Evolutionary conservation across 306 rosid genomes (phyloP).

Genomic region (Sesbania bispinosa): DNA sequence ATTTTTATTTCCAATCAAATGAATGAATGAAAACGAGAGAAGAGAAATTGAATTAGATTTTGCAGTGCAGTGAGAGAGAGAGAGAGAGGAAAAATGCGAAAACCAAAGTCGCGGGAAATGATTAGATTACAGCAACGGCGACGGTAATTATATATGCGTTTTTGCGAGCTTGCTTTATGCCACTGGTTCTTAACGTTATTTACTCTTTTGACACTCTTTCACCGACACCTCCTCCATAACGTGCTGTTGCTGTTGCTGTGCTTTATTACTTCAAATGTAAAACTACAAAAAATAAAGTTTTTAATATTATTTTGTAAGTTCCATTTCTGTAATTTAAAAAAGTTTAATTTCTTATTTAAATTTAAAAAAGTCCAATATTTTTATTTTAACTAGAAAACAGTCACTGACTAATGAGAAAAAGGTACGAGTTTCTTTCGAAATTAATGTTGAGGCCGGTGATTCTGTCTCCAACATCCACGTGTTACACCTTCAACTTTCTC

Average conservation of each 20-base stretch:
- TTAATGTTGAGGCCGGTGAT: conserved; percentile 3
- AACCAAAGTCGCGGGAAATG: conserved; percentile 63
- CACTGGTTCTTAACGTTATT: background rate
- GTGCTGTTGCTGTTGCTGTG: too few species aligned
- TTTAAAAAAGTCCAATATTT: too few species aligned
- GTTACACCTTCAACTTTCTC: background rate
- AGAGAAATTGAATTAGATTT: background rate
- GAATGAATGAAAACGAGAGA: background rate
- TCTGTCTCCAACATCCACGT: background rate
- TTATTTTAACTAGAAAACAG: too few species aligned
- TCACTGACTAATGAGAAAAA: too few species aligned
- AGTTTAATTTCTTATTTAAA: too few species aligned
- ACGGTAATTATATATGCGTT: background rate
- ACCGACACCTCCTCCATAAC: conserved; percentile 37
- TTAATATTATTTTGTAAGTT: too few species aligned
- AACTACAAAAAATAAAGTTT: too few species aligned
- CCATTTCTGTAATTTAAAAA: too few species aligned
- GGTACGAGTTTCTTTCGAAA: background rate
- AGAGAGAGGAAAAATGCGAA: conserved; percentile 36
- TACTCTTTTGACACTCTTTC: conserved; percentile 33
- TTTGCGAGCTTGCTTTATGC: background rate
- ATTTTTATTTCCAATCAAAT: background rate
- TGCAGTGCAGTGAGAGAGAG: background rate
- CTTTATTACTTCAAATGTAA: too few species aligned
- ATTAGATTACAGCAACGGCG: background rate